Base-by-base conservation (phyloP, 1,284 basidiomycete species). In the Naganishia sp. region DNA sequence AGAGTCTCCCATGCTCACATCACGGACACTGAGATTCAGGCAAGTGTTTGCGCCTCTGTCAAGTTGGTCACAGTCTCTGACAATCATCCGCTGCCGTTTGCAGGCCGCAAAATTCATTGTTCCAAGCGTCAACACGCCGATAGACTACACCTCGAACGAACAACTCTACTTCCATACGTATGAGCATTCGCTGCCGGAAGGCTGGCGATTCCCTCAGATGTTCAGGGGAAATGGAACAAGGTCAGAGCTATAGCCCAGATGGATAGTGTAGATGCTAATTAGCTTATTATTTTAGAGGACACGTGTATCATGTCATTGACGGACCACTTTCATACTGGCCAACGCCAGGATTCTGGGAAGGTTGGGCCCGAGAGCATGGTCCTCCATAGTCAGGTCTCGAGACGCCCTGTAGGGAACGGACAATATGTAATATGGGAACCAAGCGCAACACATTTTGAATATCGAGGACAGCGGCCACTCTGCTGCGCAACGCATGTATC, bases 31-130 rank as follows among this genome's bases (percentile, higher is more conserved):
- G 78, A 79, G 62, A 71, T 79, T 15, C 76, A 80, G 68, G 73
- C 72, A 63, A 58, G 72, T 35, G 1, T 21, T 28, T 28, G 3
- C n/a, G 7, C 6, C 23, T 18, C 51, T 28, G 45, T 89, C 89
- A 72, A 87, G 85, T 4, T 84, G 88, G 32, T 76, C 90, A 52
- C 89, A 88, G 7, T 84, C 87, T 11, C 86, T 87, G 42, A 85
- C 84, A 21, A 85, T 28, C 89, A 67, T 90, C 88, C 35, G 88
- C 89, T 71, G 90, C 88, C 4, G 43, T 47, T n/a, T 43, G 25
- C 88, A 90, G 79, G 86, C 92, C 49, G 90, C 87, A 28, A 90
- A 90, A 77, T 94, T 92, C 73, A 82, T 89, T 55, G 76, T 92
- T 9, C 89, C 90, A 0, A 83, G 81, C 56, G 82, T 86, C 58